Evolutionary conservation across 2,329 filamentous ascomycete species (phyloP), one percentile per base, ranked within the genome.

Genomic region (Colletotrichum simmondsii): DNA sequence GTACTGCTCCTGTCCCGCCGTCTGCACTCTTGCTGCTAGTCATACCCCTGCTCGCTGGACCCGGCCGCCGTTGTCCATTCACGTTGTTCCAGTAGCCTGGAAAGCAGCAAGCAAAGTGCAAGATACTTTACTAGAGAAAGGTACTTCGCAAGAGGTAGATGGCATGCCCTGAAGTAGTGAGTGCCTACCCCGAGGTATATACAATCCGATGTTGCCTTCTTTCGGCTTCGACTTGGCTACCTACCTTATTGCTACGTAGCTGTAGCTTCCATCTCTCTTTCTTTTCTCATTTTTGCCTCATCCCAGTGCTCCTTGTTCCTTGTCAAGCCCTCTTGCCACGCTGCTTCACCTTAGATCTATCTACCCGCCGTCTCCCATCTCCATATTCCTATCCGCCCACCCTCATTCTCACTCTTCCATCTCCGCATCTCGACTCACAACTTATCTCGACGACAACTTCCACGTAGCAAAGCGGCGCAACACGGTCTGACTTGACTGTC

Each of bases 21-120:
- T 19, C 32, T 49, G 67, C 32, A 32, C 37, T 42, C 53, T n/a
- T 62, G 4, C 12, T 73, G 46, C 71, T 73, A 73, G 56, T 42
- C 67, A 57, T 67, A 73, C 65, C 73, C 54, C 75, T 71, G 79
- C 79, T 77, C 75, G 77, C 70, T 59, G 77, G 75, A 78, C 76
- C 76, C 72, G 58, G 68, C 63, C 68, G 62, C 64, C 68, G 65
- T 75, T 74, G 72, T 77, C 78, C 79, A 81, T 75, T 79, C 78
- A 80, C 71, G 73, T 76, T 68, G 49, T 68, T 72, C 71, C 57
- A 59, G 68, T 49, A 59, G n/a, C 46, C 71, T 69, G 58, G 63
- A 57, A 67, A 42, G 37, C 37, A 42, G 24, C 57, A 35, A 62
- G 14, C 68, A 65, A 71, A 71, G 24, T 49, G 56, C 52, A 62